A percentile compares a stretch with the other conserved stretches of the same genome.
These are phyloP conservation scores for Nicotiana knightiana DNA, from an alignment of 257 asterid genomes.

Conservation along the genomic window DNA sequence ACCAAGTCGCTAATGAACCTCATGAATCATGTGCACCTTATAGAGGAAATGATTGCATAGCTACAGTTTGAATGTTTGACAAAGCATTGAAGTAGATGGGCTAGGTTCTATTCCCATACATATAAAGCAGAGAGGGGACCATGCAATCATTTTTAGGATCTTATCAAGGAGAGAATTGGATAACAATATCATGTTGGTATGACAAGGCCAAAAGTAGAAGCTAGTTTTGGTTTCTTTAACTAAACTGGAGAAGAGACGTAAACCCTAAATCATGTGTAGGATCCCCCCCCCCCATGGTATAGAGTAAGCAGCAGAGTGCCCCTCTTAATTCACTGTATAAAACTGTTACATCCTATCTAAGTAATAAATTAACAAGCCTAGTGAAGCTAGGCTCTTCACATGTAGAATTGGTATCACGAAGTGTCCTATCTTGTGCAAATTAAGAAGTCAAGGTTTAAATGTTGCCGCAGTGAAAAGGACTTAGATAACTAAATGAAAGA, in stretches of 20 bases:
- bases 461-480: not conserved
- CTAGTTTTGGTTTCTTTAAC: not conserved
- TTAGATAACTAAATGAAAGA: not conserved
- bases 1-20: not conserved
- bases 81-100: not conserved
- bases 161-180: not conserved
- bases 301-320: not conserved
- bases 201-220: not conserved
- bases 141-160: not conserved
- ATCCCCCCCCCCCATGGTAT: not conserved
- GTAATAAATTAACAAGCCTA: not conserved
- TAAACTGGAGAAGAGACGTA: not conserved
- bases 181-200: not conserved
- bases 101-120: not conserved
- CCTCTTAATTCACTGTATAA: not conserved
- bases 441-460: not conserved
- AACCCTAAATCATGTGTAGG: not conserved
- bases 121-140: not conserved
- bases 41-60: not conserved
- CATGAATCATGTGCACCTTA: not conserved
- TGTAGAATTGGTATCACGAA: not conserved
- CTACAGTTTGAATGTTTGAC: not conserved
- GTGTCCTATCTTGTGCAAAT: not conserved
- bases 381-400: not conserved
- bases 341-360: not conserved